Evolutionary conservation across 106 monocot species (phyloP).

Genomic region (Alisma plantagoaquatica): DNA sequence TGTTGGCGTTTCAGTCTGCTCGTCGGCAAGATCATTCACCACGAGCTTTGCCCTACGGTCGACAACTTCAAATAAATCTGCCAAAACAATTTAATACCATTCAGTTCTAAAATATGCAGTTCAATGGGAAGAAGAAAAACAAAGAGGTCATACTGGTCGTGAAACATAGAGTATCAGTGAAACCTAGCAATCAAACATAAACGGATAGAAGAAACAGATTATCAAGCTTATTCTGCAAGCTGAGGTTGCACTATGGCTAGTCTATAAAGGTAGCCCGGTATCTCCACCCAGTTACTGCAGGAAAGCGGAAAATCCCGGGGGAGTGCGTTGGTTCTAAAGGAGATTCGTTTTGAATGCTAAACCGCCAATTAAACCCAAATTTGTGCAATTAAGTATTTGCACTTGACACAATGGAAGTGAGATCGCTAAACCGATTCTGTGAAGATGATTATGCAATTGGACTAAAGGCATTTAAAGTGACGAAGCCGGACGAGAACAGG

Average conservation of each 20-base stretch:
- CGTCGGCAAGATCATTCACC: constrained; percentile 67
- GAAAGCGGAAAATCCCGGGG: too few relatives aligned
- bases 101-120: neutral
- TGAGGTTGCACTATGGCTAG: neutral
- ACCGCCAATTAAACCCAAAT: too few relatives aligned
- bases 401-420: too few relatives aligned
- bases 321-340: too few relatives aligned
- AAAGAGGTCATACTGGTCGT: neutral
- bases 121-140: neutral
- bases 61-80: constrained; percentile 91
- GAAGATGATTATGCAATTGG: neutral
- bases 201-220: neutral
- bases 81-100: neutral
- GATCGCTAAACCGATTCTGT: neutral
- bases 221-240: neutral
- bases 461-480: too few relatives aligned
- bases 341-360: too few relatives aligned
- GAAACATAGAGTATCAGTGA: neutral
- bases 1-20: constrained; percentile 44
- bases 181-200: neutral
- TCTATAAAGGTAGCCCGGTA: neutral
- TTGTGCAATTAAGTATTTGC: too few relatives aligned
- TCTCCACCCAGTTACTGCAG: too few relatives aligned
- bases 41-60: constrained; percentile 97
- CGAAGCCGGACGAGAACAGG: neutral